Evolutionary conservation across 441 rosid species (phyloP).

Genomic region (Gossypium aridum): DNA sequence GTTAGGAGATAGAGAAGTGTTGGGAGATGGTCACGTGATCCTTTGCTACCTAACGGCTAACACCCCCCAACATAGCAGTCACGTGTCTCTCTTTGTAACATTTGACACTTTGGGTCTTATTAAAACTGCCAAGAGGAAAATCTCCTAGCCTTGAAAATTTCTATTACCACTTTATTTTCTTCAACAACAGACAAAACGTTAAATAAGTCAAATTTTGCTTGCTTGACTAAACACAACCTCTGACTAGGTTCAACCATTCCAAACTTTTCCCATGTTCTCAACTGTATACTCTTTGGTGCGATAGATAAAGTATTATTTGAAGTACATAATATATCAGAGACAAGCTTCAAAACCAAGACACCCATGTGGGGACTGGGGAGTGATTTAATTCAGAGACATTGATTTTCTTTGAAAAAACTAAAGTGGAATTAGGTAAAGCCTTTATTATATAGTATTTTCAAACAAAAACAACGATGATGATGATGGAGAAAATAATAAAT

Average conservation of each 20-base stretch:
- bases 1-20: neutral
- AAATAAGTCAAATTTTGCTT: too few species aligned
- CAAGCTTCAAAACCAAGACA: neutral
- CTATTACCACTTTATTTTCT: too few species aligned
- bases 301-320: neutral
- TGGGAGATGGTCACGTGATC: conserved; percentile 6
- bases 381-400: neutral
- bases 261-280: too few species aligned
- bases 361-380: neutral
- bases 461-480: too few species aligned
- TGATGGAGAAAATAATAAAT: too few species aligned
- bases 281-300: too few species aligned
- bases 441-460: too few species aligned
- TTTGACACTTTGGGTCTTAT: neutral
- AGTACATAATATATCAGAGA: neutral
- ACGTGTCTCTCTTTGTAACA: neutral
- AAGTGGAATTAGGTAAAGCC: neutral
- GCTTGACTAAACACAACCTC: too few species aligned
- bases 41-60: neutral
- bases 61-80: neutral
- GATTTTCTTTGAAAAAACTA: neutral
- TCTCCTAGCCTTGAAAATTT: too few species aligned
- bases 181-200: too few species aligned
- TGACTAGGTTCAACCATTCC: too few species aligned
- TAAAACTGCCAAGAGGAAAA: too few species aligned